A percentile compares a stretch with the other conserved stretches of the same genome.
phyloP scores from a whole-genome alignment of 495 filamentous ascomycete genomes.

The Collariella sp. region DNA sequence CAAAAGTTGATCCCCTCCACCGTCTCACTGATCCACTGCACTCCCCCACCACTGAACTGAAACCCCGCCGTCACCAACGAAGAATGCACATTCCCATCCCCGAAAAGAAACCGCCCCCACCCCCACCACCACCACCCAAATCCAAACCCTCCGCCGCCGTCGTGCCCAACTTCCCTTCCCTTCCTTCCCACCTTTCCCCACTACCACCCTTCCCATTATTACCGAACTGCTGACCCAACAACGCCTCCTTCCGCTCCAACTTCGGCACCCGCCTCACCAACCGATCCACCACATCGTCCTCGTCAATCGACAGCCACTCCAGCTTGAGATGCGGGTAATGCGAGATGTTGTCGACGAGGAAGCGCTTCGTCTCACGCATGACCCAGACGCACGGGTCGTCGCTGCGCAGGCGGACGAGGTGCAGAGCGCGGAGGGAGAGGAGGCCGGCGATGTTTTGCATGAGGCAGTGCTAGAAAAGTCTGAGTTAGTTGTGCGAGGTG shows the following conservation, averaged over 20 bases:
- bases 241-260: neutral
- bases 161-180: no score
- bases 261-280: conserved; percentile 27
- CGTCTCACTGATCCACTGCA: no score
- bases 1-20: no score
- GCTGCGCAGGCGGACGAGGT: conserved; percentile 42
- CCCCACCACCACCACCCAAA: neutral
- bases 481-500: neutral
- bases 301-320: conserved; percentile 45
- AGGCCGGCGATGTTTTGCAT: conserved; percentile 44
- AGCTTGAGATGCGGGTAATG: conserved; percentile 44
- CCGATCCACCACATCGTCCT: conserved; percentile 34
- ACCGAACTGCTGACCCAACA: no score
- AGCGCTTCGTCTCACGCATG: conserved; percentile 41
- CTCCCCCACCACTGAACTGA: neutral
- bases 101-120: neutral
- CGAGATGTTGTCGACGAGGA: conserved; percentile 45
- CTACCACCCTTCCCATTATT: no score
- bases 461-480: conserved; percentile 40
- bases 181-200: no score
- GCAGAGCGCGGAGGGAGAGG: conserved; percentile 42
- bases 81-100: no score
- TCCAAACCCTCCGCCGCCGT: no score
- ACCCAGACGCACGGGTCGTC: conserved; percentile 44
- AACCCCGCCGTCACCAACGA: neutral